A percentile compares a stretch with the other conserved stretches of the same genome.
Evolutionary conservation across 2,329 filamentous ascomycete genomes (phyloP).

Genomic region (Paramyrothecium sp.): DNA sequence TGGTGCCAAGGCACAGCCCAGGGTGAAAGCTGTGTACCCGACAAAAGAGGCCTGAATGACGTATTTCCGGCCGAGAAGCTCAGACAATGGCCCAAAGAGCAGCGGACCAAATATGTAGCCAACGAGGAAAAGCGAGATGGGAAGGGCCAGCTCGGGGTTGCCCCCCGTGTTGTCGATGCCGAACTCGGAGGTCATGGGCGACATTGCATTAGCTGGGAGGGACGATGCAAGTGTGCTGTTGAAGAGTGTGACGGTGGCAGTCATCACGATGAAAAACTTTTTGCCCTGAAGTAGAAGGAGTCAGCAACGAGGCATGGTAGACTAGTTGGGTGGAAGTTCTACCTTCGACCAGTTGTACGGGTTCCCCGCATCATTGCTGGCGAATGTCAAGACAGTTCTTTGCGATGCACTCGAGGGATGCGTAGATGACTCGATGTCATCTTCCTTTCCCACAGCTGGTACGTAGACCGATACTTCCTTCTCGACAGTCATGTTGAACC

Average conservation of each 20-base stretch:
- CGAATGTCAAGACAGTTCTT: neutral
- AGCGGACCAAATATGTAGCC: constrained; percentile 1
- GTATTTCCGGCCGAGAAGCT: constrained; percentile 56
- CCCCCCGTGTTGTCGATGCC: neutral
- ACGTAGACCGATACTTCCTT: too few species aligned
- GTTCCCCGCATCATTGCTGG: neutral
- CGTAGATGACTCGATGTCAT: too few species aligned
- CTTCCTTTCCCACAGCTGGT: too few species aligned
- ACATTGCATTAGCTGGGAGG: neutral
- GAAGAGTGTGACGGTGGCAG: neutral
- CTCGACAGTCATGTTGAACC: too few species aligned
- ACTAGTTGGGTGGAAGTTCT: neutral
- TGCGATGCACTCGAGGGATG: neutral
- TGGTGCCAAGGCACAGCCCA: constrained; percentile 52
- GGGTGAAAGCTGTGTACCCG: constrained; percentile 45
- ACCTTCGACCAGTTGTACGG: constrained; percentile 1
- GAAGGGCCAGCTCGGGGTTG: neutral
- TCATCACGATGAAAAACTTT: neutral
- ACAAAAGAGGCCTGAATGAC: constrained; percentile 40
- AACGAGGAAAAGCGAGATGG: neutral
- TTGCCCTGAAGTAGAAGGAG: neutral
- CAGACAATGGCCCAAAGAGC: constrained; percentile 20
- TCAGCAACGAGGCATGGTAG: neutral
- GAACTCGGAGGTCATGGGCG: neutral
- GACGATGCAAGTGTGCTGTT: constrained; percentile 1